Conservation (phyloP, 257 asterid species). For the Solanum chmielewskii region DNA sequence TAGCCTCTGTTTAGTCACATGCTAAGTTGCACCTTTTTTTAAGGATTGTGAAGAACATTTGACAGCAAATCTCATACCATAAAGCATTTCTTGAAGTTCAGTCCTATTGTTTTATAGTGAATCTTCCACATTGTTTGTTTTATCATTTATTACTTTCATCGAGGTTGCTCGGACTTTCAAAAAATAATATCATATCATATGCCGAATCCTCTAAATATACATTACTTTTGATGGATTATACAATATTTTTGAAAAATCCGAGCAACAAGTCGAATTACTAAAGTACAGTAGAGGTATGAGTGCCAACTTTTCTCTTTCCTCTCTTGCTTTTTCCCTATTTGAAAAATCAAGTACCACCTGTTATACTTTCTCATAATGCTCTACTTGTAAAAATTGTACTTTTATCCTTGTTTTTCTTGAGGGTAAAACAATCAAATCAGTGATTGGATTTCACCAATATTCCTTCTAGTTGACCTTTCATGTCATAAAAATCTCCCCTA, state of each 20-base stretch:
- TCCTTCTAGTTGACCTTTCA: not conserved
- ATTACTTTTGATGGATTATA: accelerated
- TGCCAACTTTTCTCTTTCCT: not conserved
- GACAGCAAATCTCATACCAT: not conserved
- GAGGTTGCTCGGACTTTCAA: not conserved
- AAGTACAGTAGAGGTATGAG: not conserved
- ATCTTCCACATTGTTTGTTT: not conserved
- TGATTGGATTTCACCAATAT: not conserved
- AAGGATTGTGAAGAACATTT: not conserved
- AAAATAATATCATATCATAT: accelerated
- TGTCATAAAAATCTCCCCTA: not conserved
- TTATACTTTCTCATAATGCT: not conserved
- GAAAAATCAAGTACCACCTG: not conserved
- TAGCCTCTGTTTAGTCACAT: conserved; percentile 3
- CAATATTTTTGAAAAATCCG: not conserved
- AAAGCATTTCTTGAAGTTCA: not conserved
- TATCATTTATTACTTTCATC: not conserved
- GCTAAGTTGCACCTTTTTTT: not conserved
- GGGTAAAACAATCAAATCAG: not conserved
- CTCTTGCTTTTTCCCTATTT: not conserved
- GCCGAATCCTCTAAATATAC: accelerated
- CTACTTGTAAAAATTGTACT: not conserved
- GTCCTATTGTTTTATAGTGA: not conserved
- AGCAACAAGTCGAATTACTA: no score
- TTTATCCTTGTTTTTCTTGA: not conserved